Evolutionary conservation across 441 rosid genomes (phyloP).

Genomic region (Manihot esculenta): DNA sequence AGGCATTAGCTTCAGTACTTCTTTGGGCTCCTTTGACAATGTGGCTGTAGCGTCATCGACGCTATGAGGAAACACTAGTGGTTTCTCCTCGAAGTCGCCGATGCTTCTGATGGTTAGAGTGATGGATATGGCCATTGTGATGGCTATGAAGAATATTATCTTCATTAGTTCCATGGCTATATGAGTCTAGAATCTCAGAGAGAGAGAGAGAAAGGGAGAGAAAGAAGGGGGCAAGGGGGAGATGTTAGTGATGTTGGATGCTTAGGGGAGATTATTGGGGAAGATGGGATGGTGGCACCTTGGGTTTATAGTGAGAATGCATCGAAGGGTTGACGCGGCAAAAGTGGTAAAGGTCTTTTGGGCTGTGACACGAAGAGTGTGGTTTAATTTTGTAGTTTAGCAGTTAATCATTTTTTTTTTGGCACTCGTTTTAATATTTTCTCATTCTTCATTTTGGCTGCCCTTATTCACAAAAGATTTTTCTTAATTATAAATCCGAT

Average conservation of each 20-base stretch:
- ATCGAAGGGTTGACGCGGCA: constrained; percentile 56
- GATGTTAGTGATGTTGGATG: too few species aligned
- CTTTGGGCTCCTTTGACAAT: not conserved
- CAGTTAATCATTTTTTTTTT: not conserved
- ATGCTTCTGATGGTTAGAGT: constrained; percentile 38
- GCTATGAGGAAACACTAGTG: not conserved
- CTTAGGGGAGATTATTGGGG: constrained; percentile 12
- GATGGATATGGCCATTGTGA: constrained; percentile 48
- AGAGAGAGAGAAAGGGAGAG: not conserved
- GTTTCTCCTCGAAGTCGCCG: constrained; percentile 21
- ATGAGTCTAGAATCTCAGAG: too few species aligned
- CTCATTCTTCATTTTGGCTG: not conserved
- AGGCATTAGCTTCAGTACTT: constrained; percentile 18
- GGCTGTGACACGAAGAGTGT: constrained; percentile 38
- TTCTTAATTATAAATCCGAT: too few species aligned
- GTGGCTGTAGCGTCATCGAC: not conserved
- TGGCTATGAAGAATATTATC: constrained; percentile 47
- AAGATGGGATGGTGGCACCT: constrained; percentile 13
- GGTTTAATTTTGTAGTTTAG: constrained; percentile 31
- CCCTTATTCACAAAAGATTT: not conserved
- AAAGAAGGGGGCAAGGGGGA: not conserved
- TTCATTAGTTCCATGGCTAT: constrained; percentile 40
- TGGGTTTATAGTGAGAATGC: constrained; percentile 37
- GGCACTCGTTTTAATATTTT: not conserved
- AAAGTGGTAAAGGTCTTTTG: constrained; percentile 40